Evolutionary conservation across 2,329 filamentous ascomycete genomes (phyloP).

Genomic region (Colletotrichum phormii): DNA sequence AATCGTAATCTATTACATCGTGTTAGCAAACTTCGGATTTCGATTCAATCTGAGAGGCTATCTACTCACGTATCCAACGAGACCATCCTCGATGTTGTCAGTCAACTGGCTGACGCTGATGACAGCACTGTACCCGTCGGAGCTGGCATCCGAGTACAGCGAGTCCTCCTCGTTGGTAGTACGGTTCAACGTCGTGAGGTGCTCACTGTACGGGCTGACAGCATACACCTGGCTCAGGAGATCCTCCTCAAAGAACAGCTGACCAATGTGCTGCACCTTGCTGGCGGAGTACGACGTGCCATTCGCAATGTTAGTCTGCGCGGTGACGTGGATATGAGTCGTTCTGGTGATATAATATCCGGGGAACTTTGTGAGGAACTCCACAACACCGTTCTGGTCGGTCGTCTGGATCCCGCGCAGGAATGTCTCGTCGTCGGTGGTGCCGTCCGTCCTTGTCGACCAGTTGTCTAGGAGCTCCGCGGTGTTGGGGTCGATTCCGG

Average conservation of each 20-base stretch:
- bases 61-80: too few species aligned
- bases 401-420: constrained; percentile 54
- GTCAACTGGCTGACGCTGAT: constrained; percentile 64
- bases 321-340: too few species aligned
- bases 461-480: constrained; percentile 1
- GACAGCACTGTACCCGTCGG: constrained; percentile 60
- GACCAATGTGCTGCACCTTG: too few species aligned
- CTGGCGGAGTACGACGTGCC: too few species aligned
- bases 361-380: constrained; percentile 48
- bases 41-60: too few species aligned
- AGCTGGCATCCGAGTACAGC: constrained; percentile 49
- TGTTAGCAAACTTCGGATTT: too few species aligned
- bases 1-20: too few species aligned
- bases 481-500: constrained; percentile 16
- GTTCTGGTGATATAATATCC: too few species aligned
- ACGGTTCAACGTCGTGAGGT: constrained; percentile 11
- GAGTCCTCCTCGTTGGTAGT: constrained; percentile 49
- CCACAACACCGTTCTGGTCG: constrained; percentile 54
- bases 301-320: too few species aligned
- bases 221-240: constrained; percentile 10
- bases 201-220: constrained; percentile 4
- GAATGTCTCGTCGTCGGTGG: constrained; percentile 44
- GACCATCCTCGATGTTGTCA: constrained; percentile 55
- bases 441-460: constrained; percentile 6
- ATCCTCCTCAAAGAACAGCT: constrained; percentile 15